Conservation (phyloP, 1,139 yeast genomes). For the Magnusiomyces sp. region DNA sequence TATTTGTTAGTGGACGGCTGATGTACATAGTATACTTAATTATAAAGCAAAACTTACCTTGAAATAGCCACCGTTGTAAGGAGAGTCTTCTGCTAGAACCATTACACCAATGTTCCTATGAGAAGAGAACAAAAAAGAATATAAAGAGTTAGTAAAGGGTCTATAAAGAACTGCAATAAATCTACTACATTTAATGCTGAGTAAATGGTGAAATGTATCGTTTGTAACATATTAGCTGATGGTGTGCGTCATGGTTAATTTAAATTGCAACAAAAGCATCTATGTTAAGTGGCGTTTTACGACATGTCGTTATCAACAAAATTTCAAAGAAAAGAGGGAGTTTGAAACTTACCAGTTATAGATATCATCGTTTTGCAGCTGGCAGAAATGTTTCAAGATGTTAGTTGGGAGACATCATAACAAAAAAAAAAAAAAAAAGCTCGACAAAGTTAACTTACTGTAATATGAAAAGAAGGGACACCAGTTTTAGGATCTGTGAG, state of each 20-base stretch:
- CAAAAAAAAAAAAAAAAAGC: no score
- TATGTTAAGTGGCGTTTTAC: no score
- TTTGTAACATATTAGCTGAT: no score
- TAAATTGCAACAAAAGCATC: no score
- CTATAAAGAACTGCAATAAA: neutral
- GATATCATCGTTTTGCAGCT: constrained; percentile 84
- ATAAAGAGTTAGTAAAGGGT: no score
- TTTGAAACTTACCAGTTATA: constrained; percentile 54
- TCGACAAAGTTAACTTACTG: no score
- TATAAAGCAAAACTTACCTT: constrained; percentile 31
- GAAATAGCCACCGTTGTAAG: constrained; percentile 93
- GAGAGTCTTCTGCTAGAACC: constrained; percentile 82
- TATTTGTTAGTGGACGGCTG: neutral
- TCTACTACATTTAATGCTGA: neutral
- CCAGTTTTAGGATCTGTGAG: constrained; percentile 89
- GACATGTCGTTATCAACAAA: no score
- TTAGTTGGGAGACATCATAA: neutral
- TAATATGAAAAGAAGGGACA: constrained; percentile 85
- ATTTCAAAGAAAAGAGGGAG: no score
- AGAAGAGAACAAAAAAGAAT: neutral
- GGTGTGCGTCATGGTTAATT: no score
- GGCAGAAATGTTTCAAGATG: no score
- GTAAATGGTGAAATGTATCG: neutral
- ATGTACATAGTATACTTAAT: neutral
- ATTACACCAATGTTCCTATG: constrained; percentile 75